Conservation (phyloP, 257 asterid species). For the Craterostigma plantagineum region DNA sequence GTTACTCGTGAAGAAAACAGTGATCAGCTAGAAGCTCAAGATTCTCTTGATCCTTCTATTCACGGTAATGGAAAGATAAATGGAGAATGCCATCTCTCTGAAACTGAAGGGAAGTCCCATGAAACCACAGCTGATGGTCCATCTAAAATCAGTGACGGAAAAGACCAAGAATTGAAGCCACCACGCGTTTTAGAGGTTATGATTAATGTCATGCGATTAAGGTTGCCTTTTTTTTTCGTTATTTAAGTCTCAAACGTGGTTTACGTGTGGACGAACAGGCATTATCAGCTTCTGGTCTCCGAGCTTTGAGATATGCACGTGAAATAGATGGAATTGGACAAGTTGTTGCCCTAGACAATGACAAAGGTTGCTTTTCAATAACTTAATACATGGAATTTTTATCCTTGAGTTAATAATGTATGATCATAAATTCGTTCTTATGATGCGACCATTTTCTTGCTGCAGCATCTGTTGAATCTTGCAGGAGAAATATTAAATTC, state of each 20-base stretch:
- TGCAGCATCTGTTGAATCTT: constrained; percentile 88
- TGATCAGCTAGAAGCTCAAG: constrained; percentile 14
- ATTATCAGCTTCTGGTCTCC: constrained; percentile 86
- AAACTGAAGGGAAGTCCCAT: constrained; percentile 16
- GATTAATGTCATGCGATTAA: constrained; percentile 8
- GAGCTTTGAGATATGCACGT: constrained; percentile 89
- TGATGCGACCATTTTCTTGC: constrained; percentile 8
- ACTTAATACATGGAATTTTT: too few relatives aligned
- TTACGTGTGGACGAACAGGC: constrained; percentile 32
- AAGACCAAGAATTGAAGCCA: constrained; percentile 37
- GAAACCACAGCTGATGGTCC: constrained; percentile 19
- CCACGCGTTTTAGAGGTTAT: constrained; percentile 84
- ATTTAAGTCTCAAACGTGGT: constrained; percentile 1
- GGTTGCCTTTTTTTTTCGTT: background rate
- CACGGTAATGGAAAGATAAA: constrained; percentile 22
- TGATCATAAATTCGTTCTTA: too few relatives aligned
- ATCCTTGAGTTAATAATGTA: too few relatives aligned
- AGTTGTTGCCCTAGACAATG: constrained; percentile 92
- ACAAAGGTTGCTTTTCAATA: constrained; percentile 34
- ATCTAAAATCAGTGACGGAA: constrained; percentile 19
- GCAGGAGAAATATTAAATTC: constrained; percentile 80
- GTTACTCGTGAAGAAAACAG: constrained; percentile 12
- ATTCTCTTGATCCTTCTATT: constrained; percentile 12
- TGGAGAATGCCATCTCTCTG: constrained; percentile 29
- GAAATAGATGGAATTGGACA: constrained; percentile 83